Conservation (phyloP, 2,329 filamentous ascomycete genomes). For the Ascochyta rabiei region DNA sequence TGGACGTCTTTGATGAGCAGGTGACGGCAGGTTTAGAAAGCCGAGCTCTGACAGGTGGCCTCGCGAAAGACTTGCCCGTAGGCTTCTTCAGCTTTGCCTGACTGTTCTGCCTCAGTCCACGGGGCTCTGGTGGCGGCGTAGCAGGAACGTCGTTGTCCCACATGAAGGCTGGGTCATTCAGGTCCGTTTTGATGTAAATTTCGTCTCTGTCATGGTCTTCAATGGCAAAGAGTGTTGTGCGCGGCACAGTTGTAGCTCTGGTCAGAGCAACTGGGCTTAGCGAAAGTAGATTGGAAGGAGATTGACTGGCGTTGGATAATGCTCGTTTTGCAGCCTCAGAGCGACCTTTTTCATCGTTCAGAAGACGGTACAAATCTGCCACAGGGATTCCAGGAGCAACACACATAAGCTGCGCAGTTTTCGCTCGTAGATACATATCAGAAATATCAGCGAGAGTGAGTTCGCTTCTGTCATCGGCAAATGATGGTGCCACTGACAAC, state of each 20-base stretch:
- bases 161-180: constrained; percentile 17
- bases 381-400: constrained; percentile 25
- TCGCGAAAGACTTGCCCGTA: background rate
- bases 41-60: background rate
- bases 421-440: constrained; percentile 17
- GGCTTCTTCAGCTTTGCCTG: background rate
- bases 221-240: background rate
- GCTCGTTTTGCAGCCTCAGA: constrained; percentile 9
- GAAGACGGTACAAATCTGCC: constrained; percentile 22
- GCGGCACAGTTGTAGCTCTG: background rate
- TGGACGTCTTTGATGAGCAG: too few species aligned
- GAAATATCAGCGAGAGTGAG: constrained; percentile 22
- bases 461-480: background rate
- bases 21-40: background rate
- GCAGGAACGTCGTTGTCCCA: constrained; percentile 18
- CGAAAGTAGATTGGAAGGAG: background rate
- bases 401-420: constrained; percentile 27
- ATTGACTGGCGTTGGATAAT: constrained; percentile 1
- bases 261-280: background rate
- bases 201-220: constrained; percentile 6
- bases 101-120: background rate
- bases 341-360: constrained; percentile 18
- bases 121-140: background rate
- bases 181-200: constrained; percentile 25
- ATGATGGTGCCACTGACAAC: too few species aligned